Evolutionary conservation across 2,329 filamentous ascomycete genomes (phyloP).

Genomic region (Exophiala spinifera): DNA sequence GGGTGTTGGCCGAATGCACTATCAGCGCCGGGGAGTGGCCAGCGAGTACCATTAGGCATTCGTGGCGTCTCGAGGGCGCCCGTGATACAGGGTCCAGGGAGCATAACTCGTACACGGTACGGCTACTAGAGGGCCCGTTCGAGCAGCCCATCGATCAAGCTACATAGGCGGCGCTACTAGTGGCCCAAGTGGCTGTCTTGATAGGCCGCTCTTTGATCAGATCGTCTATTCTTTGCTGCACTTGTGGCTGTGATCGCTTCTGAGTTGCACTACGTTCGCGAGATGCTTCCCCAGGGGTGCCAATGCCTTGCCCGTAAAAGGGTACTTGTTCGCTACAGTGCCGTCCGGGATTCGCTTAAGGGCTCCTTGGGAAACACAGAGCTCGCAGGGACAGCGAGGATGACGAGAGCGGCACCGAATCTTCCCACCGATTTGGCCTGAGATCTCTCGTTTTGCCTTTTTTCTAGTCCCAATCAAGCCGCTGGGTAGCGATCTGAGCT

Average conservation of each 20-base stretch:
- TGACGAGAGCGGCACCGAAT: conserved; percentile 16
- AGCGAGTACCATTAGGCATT: background rate
- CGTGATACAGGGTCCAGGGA: background rate
- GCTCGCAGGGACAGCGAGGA: background rate
- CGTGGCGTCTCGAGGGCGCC: too few relatives aligned
- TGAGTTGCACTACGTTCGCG: background rate
- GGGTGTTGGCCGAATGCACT: background rate
- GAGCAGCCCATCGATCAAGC: background rate
- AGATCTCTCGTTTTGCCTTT: conserved; percentile 2
- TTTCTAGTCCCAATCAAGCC: background rate
- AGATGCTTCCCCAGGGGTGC: background rate
- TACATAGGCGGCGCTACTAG: background rate
- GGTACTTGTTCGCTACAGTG: background rate
- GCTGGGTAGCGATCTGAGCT: background rate
- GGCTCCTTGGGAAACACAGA: background rate
- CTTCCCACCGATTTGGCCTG: conserved; percentile 8
- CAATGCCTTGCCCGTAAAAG: background rate
- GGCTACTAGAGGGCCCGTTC: too few relatives aligned
- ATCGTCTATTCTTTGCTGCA: conserved; percentile 1
- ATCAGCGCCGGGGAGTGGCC: background rate
- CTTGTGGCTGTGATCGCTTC: background rate
- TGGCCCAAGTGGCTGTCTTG: background rate
- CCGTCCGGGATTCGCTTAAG: conserved; percentile 8
- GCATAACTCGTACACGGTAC: background rate
- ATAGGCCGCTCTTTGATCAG: background rate